These are phyloP conservation scores for Pseudovirgaria hyperparasitica DNA, from an alignment of 2,329 filamentous ascomycete species.

Conservation along the genomic window DNA sequence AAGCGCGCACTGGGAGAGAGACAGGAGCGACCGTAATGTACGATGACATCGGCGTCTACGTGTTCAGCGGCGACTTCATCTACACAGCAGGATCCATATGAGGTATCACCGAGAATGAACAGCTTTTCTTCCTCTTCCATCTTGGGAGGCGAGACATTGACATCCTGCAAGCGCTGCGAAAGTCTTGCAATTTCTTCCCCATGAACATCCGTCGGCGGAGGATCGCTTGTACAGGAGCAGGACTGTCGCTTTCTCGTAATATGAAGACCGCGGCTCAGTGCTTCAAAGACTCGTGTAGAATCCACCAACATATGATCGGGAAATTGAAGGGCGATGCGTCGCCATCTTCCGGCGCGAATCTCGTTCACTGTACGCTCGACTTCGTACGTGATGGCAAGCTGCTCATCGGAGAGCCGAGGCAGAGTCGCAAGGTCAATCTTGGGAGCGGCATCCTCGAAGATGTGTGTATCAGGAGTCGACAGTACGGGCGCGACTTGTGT, in stretches of 20 bases:
- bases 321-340: constrained; percentile 80
- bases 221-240: constrained; percentile 2
- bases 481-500: constrained; percentile 39
- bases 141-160: constrained; percentile 1
- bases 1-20: constrained; percentile 78
- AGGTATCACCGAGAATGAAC: constrained; percentile 87
- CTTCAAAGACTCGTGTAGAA: constrained; percentile 64
- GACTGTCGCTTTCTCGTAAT: constrained; percentile 6
- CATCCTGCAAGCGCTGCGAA: too few species aligned
- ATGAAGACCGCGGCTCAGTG: constrained; percentile 41
- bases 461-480: constrained; percentile 49
- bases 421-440: constrained; percentile 22
- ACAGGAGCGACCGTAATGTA: constrained; percentile 90
- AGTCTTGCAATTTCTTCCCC: constrained; percentile 1
- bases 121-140: constrained; percentile 37
- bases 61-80: constrained; percentile 96
- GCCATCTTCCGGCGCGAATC: constrained; percentile 59
- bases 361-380: constrained; percentile 66
- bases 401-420: constrained; percentile 45
- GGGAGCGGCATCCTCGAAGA: constrained; percentile 42
- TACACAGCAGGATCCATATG: constrained; percentile 92
- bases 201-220: constrained; percentile 5
- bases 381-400: constrained; percentile 70
- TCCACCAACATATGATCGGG: constrained; percentile 86
- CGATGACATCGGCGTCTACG: constrained; percentile 75